phyloP scores from a whole-genome alignment of 2,329 filamentous ascomycete species.

The Sporothrix protearum region DNA sequence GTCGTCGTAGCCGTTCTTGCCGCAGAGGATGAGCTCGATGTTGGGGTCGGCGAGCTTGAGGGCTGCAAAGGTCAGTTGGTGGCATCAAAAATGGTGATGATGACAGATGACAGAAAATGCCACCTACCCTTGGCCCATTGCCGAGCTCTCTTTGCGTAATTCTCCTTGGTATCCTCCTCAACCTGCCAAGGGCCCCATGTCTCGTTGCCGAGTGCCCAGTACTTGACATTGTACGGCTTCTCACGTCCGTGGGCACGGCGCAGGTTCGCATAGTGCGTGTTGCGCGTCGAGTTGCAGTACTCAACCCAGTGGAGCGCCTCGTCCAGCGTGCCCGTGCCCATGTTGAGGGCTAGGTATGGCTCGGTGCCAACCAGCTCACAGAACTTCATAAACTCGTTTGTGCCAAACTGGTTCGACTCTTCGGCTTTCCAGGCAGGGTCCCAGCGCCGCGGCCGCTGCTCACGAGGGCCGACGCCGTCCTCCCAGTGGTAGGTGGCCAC shows the following conservation, averaged over 20 bases:
- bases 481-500: slow-evolving; percentile 82
- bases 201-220: slow-evolving; percentile 82
- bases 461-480: slow-evolving; percentile 72
- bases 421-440: slow-evolving; percentile 77
- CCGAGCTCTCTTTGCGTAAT: slow-evolving; percentile 64
- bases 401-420: slow-evolving; percentile 77
- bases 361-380: slow-evolving; percentile 69
- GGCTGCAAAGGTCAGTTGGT: slow-evolving; percentile 38
- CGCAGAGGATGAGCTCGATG: slow-evolving; percentile 69
- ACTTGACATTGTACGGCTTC: slow-evolving; percentile 76
- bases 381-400: slow-evolving; percentile 83
- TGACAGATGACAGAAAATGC: too few relatives aligned
- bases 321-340: slow-evolving; percentile 66
- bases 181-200: slow-evolving; percentile 62
- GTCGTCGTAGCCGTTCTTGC: slow-evolving; percentile 62
- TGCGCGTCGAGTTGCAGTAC: slow-evolving; percentile 75
- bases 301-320: slow-evolving; percentile 72
- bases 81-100: not conserved
- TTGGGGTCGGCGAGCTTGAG: slow-evolving; percentile 67
- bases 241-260: slow-evolving; percentile 70
- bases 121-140: slow-evolving; percentile 61
- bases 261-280: slow-evolving; percentile 79
- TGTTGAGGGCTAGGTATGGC: slow-evolving; percentile 76
- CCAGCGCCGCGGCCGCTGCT: slow-evolving; percentile 61
- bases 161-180: slow-evolving; percentile 64